phyloP scores from a whole-genome alignment of 139 green algal species.

The Chlorella sp. region DNA sequence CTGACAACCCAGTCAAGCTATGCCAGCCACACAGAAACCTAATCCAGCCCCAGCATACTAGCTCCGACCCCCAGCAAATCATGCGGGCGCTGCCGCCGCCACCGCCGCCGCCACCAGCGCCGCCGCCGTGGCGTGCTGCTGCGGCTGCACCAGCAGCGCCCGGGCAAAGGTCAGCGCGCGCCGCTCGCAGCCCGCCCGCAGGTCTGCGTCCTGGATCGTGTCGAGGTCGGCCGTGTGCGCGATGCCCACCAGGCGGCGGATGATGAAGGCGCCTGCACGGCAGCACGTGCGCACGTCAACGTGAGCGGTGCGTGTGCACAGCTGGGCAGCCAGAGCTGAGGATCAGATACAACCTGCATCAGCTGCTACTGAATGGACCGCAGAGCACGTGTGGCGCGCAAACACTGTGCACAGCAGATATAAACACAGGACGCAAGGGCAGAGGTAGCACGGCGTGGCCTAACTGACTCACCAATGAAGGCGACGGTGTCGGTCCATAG shows the following conservation, averaged over 20 bases:
- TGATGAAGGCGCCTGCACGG: slow-evolving; percentile 63
- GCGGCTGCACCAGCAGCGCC: slow-evolving; percentile 43
- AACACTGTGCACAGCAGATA: background rate
- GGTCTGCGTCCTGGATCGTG: slow-evolving; percentile 65
- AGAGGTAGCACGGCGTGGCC: background rate
- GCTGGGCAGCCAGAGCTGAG: background rate
- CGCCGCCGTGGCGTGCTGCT: background rate
- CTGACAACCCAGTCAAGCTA: too few species aligned
- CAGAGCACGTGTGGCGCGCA: background rate
- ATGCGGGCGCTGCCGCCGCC: background rate
- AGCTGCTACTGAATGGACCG: background rate
- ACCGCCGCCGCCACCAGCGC: background rate
- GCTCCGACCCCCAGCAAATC: too few species aligned
- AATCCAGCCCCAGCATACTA: too few species aligned
- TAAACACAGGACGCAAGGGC: too few species aligned
- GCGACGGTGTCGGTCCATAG: slow-evolving; percentile 65
- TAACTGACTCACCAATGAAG: slow-evolving; percentile 37
- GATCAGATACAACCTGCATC: background rate
- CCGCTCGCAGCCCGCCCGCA: slow-evolving; percentile 69
- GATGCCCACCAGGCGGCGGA: slow-evolving; percentile 87
- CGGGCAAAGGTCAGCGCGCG: slow-evolving; percentile 69
- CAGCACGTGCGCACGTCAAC: background rate
- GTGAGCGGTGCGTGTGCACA: too few species aligned
- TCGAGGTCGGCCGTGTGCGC: slow-evolving; percentile 93
- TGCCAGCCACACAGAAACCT: too few species aligned